A percentile compares a stretch with the other conserved stretches of the same genome.
phyloP scores from a whole-genome alignment of 1,284 basidiomycete genomes.

The Fomitopsis schrenkii region DNA sequence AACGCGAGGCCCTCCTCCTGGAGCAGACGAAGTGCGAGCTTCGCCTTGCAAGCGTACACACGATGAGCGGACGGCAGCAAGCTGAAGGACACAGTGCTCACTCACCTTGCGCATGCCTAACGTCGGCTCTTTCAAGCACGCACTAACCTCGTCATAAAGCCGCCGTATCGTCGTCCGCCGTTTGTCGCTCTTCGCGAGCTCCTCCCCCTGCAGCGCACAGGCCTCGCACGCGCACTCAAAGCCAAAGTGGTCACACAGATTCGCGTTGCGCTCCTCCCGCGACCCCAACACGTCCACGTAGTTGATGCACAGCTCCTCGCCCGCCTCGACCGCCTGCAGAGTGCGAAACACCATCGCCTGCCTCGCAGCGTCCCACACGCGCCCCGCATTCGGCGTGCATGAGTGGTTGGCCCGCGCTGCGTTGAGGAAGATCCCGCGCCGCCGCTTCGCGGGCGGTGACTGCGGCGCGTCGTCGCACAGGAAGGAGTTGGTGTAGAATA shows the following conservation, averaged over 20 bases:
- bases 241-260: conserved; percentile 45
- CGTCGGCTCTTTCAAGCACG: conserved; percentile 19
- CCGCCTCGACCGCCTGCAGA: conserved; percentile 35
- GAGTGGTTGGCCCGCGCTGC: conserved; percentile 23
- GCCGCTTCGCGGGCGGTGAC: not conserved
- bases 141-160: conserved; percentile 18
- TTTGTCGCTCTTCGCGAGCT: conserved; percentile 15
- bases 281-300: conserved; percentile 45
- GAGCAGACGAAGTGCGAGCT: conserved; percentile 17
- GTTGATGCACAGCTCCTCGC: conserved; percentile 56
- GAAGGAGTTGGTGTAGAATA: conserved; percentile 23
- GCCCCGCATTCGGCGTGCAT: conserved; percentile 21
- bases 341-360: conserved; percentile 19
- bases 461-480: conserved; percentile 9
- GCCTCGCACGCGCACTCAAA: conserved; percentile 48
- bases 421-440: conserved; percentile 19
- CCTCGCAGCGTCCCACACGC: conserved; percentile 15
- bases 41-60: conserved; percentile 8
- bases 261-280: conserved; percentile 32
- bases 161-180: conserved; percentile 14
- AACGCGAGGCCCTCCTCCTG: conserved; percentile 19
- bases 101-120: conserved; percentile 19
- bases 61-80: not conserved
- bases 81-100: not conserved
- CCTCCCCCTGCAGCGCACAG: conserved; percentile 25